Conservation (phyloP, 768 basidiomycete genomes). For the Russula dissimulans region DNA sequence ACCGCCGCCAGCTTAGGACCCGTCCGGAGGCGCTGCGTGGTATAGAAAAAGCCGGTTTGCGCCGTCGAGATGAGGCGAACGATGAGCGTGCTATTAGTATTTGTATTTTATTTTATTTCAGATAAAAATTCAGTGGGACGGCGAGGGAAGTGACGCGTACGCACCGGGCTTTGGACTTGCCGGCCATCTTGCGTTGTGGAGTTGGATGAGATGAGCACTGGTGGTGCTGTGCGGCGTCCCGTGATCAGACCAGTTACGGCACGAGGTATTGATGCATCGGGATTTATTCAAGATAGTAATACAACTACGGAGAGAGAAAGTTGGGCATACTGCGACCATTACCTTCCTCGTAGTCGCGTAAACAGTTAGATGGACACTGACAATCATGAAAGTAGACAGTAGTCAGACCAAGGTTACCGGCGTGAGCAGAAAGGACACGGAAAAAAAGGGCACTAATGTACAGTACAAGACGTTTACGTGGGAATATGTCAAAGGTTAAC, state of each 20-base stretch:
- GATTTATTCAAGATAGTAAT: constrained; percentile 11
- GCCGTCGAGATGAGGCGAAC: constrained; percentile 87
- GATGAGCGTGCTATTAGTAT: constrained; percentile 55
- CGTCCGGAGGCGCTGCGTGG: constrained; percentile 62
- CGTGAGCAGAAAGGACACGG: background rate
- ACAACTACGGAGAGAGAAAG: background rate
- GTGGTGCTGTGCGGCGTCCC: no score
- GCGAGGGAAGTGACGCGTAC: background rate
- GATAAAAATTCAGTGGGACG: no score
- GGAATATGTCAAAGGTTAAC: constrained; percentile 4
- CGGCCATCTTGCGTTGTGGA: constrained; percentile 36
- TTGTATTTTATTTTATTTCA: background rate
- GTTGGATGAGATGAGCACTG: no score
- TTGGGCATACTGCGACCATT: background rate
- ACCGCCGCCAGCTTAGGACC: constrained; percentile 81
- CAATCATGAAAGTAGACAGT: background rate
- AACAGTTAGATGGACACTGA: background rate
- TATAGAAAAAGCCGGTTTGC: constrained; percentile 88
- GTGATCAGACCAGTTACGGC: no score
- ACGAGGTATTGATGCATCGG: background rate
- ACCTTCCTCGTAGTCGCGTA: background rate
- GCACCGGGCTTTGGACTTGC: constrained; percentile 54
- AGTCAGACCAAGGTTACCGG: background rate
- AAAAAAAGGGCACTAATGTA: background rate
- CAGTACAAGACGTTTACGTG: constrained; percentile 7